Conservation (phyloP, 1,139 yeast genomes). For the Wickerhamomyces sp. region DNA sequence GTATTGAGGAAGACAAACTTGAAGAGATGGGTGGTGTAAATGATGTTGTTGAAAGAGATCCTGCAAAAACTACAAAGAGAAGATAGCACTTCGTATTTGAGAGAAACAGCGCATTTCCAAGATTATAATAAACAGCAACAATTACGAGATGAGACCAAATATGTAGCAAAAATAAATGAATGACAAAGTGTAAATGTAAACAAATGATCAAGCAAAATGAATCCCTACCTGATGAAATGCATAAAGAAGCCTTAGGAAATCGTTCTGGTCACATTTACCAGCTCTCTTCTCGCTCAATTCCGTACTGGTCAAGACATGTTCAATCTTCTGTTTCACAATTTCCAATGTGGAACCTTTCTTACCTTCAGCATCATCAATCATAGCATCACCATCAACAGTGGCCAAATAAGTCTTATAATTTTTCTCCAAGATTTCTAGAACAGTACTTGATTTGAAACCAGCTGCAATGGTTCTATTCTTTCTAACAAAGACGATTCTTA, state of each 20-base stretch:
- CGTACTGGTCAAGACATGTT: conserved; percentile 68
- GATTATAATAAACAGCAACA: not conserved
- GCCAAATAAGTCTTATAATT: conserved; percentile 82
- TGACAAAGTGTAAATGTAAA: not conserved
- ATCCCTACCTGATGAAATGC: conserved; percentile 98
- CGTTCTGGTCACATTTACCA: conserved; percentile 92
- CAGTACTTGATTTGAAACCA: conserved; percentile 80
- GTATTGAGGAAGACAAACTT: conserved; percentile 79
- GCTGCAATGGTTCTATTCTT: conserved; percentile 92
- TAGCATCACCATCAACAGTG: conserved; percentile 36
- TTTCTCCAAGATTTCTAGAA: conserved; percentile 79
- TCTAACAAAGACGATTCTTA: conserved; percentile 86
- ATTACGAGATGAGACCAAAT: not conserved
- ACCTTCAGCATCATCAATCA: conserved; percentile 27
- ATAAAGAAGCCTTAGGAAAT: conserved; percentile 76
- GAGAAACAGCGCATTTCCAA: too few relatives aligned
- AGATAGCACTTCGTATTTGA: conserved; percentile 19
- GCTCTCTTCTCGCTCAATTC: conserved; percentile 84
- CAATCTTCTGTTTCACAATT: conserved; percentile 50
- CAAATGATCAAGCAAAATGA: conserved; percentile 69
- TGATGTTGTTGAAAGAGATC: conserved; percentile 78
- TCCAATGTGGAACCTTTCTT: conserved; percentile 44
- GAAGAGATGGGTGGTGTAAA: conserved; percentile 93
- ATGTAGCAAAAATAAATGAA: not conserved
- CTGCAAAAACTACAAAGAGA: conserved; percentile 33